Base-by-base conservation (phyloP, 2,329 filamentous ascomycete genomes). In the Phyllosticta citrichinensis region DNA sequence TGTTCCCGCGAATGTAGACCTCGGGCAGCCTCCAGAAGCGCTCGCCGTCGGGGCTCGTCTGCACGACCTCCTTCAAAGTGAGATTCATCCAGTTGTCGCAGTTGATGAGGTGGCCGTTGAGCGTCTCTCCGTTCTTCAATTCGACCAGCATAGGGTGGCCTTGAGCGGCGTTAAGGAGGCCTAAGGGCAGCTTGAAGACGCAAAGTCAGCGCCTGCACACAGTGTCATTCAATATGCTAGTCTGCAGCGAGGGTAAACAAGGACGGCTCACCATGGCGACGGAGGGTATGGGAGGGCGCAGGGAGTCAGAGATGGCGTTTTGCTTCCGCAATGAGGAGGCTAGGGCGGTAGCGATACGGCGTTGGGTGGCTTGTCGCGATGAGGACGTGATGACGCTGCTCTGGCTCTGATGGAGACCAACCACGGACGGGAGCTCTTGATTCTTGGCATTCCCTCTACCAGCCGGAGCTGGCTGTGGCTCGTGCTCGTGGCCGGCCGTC, bases 61-160 rank as follows among this genome's bases (percentile, higher is more conserved):
- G 93, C 40, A 97, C 90, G 22, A 99, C 95, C 75, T 97, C 94
- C 76, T 94, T 96, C 66, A 99, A 78, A 2, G 93, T 97, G 68
- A 99, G 80, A 78, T 99, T 99, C 94, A 99, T 99, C 91, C 94
- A 99, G 56, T 93, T 99, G 75, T 99, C 94, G 85, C 93, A 99
- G 75, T 88, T 91, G 74, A 97, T 88, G 63, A 99, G 81, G 72
- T 97, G 91, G 65, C 94, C 94, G 77, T 97, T 99, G 63, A 99
- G 83, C 0, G 94, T 97, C 77, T 99, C 92, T 78, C 92, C 92
- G 71, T 93, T 96, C 81, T 97, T 97, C 66, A 97, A 87, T 80
- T 97, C 92, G 66, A 97, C 92, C 62, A 96, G 87, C 88, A 97
- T 97, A 3, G 94, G 93, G 74, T 97, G 91, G 82, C 94, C 94